These are phyloP conservation scores for Ustilago lituana DNA, from an alignment of 1,284 basidiomycete species.

Conservation along the genomic window DNA sequence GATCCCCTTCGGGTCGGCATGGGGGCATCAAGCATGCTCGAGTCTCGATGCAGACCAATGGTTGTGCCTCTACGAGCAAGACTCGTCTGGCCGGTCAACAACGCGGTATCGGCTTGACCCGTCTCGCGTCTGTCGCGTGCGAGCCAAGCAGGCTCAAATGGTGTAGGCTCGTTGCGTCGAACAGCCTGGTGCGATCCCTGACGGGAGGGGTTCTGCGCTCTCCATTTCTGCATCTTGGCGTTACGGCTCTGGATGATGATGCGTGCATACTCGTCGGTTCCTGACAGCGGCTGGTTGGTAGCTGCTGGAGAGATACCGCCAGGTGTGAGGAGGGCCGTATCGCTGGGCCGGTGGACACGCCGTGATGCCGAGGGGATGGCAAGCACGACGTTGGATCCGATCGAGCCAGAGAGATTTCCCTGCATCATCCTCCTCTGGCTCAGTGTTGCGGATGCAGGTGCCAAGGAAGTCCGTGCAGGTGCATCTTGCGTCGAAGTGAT, in stretches of 20 bases:
- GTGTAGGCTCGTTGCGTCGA: conserved; percentile 11
- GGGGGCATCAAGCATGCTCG: conserved; percentile 13
- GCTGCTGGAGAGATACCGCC: conserved; percentile 20
- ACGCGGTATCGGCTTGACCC: conserved; percentile 9
- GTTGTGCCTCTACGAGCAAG: conserved; percentile 48
- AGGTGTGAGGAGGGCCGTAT: conserved; percentile 35
- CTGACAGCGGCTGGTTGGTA: conserved; percentile 28
- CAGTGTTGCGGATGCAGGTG: conserved; percentile 17
- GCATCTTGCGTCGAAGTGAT: conserved; percentile 55
- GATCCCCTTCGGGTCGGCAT: conserved; percentile 35
- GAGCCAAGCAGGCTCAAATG: conserved; percentile 4
- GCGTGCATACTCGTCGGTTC: conserved; percentile 71
- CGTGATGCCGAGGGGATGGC: conserved; percentile 24
- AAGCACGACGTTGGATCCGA: conserved; percentile 37
- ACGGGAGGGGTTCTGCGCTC: conserved; percentile 40
- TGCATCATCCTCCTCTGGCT: conserved; percentile 29
- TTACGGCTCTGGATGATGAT: conserved; percentile 72
- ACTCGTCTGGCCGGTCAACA: conserved; percentile 16
- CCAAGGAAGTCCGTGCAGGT: conserved; percentile 8
- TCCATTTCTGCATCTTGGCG: conserved; percentile 72
- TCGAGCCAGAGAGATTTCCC: conserved; percentile 35
- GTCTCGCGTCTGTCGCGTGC: conserved; percentile 5
- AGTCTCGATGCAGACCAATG: conserved; percentile 32
- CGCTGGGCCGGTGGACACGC: conserved; percentile 28
- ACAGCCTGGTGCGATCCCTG: conserved; percentile 5